Conservation (phyloP, 768 basidiomycete species). For the Naganishia antarctica region DNA sequence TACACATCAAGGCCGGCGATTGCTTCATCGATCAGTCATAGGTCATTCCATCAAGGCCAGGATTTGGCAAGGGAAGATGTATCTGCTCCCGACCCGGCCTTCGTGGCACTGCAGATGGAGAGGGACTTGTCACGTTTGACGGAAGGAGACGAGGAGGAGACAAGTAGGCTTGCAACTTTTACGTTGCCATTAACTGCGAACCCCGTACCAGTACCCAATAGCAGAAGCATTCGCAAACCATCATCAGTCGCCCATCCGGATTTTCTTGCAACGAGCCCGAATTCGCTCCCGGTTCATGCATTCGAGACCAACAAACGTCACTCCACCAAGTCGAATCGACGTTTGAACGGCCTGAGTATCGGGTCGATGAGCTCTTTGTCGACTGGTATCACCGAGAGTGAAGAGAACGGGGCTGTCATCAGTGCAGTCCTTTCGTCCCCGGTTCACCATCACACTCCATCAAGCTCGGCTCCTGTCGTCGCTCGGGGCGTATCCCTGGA, state of each 20-base stretch:
- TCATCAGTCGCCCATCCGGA: neutral
- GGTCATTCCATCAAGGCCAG: neutral
- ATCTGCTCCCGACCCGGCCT: no score
- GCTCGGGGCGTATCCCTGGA: constrained; percentile 7
- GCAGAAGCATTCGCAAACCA: neutral
- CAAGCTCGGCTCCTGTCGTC: neutral
- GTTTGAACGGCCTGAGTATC: constrained; percentile 1
- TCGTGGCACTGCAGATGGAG: neutral
- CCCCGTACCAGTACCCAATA: neutral
- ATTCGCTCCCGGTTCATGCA: neutral
- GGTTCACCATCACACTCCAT: neutral
- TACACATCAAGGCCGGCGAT: neutral
- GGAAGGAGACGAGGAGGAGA: constrained; percentile 4
- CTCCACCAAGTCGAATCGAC: neutral
- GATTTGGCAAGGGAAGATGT: neutral
- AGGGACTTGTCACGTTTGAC: constrained; percentile 11
- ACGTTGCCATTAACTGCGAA: no score
- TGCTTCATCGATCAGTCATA: neutral
- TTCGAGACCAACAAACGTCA: neutral
- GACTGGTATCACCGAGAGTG: constrained; percentile 5
- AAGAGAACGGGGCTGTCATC: neutral
- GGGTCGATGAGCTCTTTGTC: constrained; percentile 13
- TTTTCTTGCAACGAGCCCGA: neutral
- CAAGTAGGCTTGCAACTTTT: neutral
- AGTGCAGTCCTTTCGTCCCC: constrained; percentile 5